Evolutionary conservation across 2,329 filamentous ascomycete genomes (phyloP).

Genomic region (Pseudodiploospora longispora): DNA sequence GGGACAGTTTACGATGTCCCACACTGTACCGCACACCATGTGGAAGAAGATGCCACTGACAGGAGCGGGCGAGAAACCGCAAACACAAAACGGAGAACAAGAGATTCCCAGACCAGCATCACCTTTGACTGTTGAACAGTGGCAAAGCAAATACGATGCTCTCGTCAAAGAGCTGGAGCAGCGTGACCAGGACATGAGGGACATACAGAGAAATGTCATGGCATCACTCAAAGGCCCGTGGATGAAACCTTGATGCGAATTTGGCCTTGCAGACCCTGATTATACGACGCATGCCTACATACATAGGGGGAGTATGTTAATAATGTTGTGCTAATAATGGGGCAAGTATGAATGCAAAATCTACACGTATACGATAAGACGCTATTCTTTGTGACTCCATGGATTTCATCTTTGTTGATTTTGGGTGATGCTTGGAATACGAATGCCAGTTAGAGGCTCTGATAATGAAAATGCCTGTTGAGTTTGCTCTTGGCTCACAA

Average conservation of each 20-base stretch:
- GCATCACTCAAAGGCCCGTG: conserved; percentile 22
- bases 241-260: conserved; percentile 9
- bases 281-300: too few relatives aligned
- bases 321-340: too few relatives aligned
- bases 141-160: conserved; percentile 47
- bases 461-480: too few relatives aligned
- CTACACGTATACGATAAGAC: too few relatives aligned
- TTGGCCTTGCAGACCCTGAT: background rate
- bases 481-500: too few relatives aligned
- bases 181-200: conserved; percentile 44
- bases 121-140: conserved; percentile 29
- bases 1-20: conserved; percentile 45
- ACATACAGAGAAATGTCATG: conserved; percentile 36
- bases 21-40: conserved; percentile 35
- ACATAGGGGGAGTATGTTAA: too few relatives aligned
- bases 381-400: too few relatives aligned
- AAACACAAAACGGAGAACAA: conserved; percentile 7
- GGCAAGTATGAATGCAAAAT: too few relatives aligned
- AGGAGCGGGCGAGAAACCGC: conserved; percentile 11
- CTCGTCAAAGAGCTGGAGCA: conserved; percentile 52
- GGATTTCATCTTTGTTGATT: too few relatives aligned
- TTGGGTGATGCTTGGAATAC: too few relatives aligned
- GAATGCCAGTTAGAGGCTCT: too few relatives aligned
- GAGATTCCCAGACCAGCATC: conserved; percentile 10
- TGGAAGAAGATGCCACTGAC: conserved; percentile 26